Evolutionary conservation across 2,329 filamentous ascomycete species (phyloP), one percentile per base, ranked within the genome.

Genomic region (Pseudocercospora pini-densiflorae): DNA sequence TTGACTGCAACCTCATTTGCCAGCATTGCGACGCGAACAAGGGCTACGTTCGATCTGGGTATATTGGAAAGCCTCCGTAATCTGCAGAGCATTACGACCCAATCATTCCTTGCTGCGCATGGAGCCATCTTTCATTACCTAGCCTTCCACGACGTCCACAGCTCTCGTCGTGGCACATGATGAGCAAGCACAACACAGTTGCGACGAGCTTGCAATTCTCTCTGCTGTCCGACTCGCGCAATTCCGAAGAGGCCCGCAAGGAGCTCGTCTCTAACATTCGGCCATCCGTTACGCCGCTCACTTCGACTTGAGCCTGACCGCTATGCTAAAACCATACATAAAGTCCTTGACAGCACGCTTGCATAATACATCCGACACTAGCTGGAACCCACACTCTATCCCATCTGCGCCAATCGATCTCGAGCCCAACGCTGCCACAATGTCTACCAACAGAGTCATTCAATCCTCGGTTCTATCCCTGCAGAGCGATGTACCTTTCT

Each of bases 401-500:
- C 23, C 23, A 16, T 51, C 19, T 24, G 47, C 23, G n/a, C 23
- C 47, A 14, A 51, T 51, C 24, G 47, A 51, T 51, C 47, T 27
- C 19, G 19, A 23, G 19, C 47, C 47, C 21, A 21, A 51, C 10
- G 8, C 19, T 10, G 4, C 54, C 21, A 54, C 8, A 40, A 65
- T 65, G 63, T 54, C 63, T 16, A 36, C 59, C 24, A 61, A 65
- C 16, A 53, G 47, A 16, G 36, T 53, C 21, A 43, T 65, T 43
- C 63, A 65, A 45, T 55, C 63, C 27, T 62, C 63, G 3, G 51
- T 65, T 6, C 16, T 65, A 29, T 65, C 63, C 24, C 63, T 65
- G 4, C 59, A 65, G 59, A 65, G 19, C 59, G 63, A 65, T 19
- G 31, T 65, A 16, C 63, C 63, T 10, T 65, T 58, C 51, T 10